phyloP scores from a whole-genome alignment of 495 filamentous ascomycete genomes.

The Apodospora peruviana region DNA sequence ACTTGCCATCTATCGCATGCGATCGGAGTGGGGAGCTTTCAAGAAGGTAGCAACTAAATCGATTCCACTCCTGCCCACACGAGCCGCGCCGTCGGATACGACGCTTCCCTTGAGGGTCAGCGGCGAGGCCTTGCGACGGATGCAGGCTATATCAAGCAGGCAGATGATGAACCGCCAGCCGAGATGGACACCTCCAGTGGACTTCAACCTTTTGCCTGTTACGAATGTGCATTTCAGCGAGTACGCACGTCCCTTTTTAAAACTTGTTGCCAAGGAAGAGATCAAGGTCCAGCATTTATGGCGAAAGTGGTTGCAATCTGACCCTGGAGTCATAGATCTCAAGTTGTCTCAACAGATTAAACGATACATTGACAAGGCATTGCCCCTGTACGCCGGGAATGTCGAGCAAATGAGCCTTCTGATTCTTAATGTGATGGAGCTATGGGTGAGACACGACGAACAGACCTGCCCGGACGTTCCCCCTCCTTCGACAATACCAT shows the following conservation, averaged over 20 bases:
- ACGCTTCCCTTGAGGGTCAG: slow-evolving; percentile 43
- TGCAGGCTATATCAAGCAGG: background rate
- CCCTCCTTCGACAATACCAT: slow-evolving; percentile 29
- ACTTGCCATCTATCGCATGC: slow-evolving; percentile 9
- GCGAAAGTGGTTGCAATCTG: no score
- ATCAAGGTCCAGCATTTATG: background rate
- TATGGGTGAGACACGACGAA: slow-evolving; percentile 40
- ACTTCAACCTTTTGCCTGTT: slow-evolving; percentile 4
- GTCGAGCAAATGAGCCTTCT: slow-evolving; percentile 40
- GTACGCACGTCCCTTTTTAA: slow-evolving; percentile 7
- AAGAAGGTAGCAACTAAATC: slow-evolving; percentile 23
- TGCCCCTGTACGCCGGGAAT: slow-evolving; percentile 37
- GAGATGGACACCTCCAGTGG: background rate
- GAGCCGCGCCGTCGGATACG: slow-evolving; percentile 23
- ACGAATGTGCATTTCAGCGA: slow-evolving; percentile 7
- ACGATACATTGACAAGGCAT: slow-evolving; percentile 26
- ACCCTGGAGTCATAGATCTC: background rate
- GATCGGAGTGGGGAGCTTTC: slow-evolving; percentile 22
- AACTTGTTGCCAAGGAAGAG: slow-evolving; percentile 2
- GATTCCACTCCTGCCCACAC: slow-evolving; percentile 35
- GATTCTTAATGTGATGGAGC: slow-evolving; percentile 36
- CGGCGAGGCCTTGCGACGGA: slow-evolving; percentile 5
- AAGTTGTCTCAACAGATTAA: slow-evolving; percentile 30
- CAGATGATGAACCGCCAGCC: background rate
- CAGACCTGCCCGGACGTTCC: slow-evolving; percentile 22